phyloP scores from a whole-genome alignment of 371 early-diverging fungal genomes.

The Thermomucor indicae-seudaticae region DNA sequence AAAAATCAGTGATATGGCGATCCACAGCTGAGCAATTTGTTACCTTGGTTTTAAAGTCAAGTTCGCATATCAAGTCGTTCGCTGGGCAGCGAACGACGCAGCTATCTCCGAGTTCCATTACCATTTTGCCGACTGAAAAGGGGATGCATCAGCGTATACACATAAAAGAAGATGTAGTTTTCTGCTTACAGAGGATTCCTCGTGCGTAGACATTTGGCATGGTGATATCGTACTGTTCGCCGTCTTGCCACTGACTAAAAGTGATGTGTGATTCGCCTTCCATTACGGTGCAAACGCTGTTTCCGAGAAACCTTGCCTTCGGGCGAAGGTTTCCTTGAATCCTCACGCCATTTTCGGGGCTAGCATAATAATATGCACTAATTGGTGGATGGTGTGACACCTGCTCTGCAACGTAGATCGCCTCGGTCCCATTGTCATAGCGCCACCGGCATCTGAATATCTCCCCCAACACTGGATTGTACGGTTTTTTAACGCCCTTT shows the following conservation, averaged over 20 bases:
- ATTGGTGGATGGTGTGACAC: conserved; percentile 97
- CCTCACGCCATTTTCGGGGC: conserved; percentile 77
- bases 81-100: conserved; percentile 69
- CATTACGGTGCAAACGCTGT: conserved; percentile 89
- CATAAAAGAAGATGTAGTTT: background rate
- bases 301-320: conserved; percentile 88
- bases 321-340: conserved; percentile 86
- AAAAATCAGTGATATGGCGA: background rate
- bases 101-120: conserved; percentile 86
- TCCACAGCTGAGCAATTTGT: too few species aligned
- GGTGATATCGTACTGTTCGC: conserved; percentile 76
- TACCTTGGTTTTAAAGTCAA: conserved; percentile 93
- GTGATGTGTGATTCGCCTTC: conserved; percentile 69
- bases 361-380: conserved; percentile 82
- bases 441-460: conserved; percentile 80
- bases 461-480: conserved; percentile 95
- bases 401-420: conserved; percentile 90
- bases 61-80: conserved; percentile 69
- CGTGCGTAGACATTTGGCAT: conserved; percentile 94
- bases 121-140: conserved; percentile 75
- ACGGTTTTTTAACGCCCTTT: conserved; percentile 96
- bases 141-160: background rate
- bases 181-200: conserved; percentile 68
- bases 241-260: conserved; percentile 54
- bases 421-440: conserved; percentile 68